phyloP scores from a whole-genome alignment of 2,329 filamentous ascomycete species.

The Cytospora piceae region DNA sequence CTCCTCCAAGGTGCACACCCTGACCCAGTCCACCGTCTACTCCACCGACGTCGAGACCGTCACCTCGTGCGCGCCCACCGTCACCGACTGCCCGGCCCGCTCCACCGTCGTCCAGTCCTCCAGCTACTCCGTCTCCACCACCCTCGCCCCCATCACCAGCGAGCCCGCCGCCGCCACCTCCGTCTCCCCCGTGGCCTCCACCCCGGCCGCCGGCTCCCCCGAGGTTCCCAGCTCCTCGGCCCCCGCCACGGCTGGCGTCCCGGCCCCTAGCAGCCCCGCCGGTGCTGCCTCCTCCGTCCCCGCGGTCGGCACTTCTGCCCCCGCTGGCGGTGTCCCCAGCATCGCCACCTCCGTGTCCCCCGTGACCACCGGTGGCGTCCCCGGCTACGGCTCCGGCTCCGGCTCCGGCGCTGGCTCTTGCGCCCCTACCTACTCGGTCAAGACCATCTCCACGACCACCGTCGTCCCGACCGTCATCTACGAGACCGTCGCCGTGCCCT shows the following conservation, averaged over 20 bases:
- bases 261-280: conserved; percentile 37
- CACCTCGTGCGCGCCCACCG: conserved; percentile 60
- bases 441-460: conserved; percentile 61
- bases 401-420: conserved; percentile 37
- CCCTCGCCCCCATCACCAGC: conserved; percentile 41
- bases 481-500: conserved; percentile 50
- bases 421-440: conserved; percentile 46
- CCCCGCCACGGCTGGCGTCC: conserved; percentile 30
- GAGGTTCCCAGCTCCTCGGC: conserved; percentile 28
- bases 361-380: conserved; percentile 29
- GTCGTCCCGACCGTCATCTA: conserved; percentile 59
- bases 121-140: conserved; percentile 43
- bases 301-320: conserved; percentile 29
- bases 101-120: conserved; percentile 43
- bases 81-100: conserved; percentile 54
- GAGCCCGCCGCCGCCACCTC: conserved; percentile 35
- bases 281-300: conserved; percentile 32
- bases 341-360: conserved; percentile 24
- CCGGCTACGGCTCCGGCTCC: conserved; percentile 20
- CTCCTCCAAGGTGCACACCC: conserved; percentile 61
- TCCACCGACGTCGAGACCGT: conserved; percentile 62
- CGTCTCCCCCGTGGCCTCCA: conserved; percentile 33
- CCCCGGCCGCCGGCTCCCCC: conserved; percentile 26
- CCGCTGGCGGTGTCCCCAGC: conserved; percentile 17
- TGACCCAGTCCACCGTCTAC: conserved; percentile 65